Evolutionary conservation across 2,329 filamentous ascomycete species (phyloP), one percentile per base, ranked within the genome.

Genomic region (Davidsoniella australis): DNA sequence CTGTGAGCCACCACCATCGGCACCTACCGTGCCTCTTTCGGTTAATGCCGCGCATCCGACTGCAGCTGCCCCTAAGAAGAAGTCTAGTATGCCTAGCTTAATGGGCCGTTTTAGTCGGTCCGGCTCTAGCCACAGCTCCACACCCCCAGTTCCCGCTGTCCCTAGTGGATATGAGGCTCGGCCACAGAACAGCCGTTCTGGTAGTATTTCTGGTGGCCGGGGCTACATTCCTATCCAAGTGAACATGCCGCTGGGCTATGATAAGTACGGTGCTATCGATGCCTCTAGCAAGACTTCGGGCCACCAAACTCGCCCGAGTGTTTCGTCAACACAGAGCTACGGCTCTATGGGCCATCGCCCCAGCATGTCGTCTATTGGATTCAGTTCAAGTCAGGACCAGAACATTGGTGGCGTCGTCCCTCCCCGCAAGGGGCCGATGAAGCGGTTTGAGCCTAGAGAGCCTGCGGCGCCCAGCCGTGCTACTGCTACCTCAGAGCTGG

Each of bases 401-500:
- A 42, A 17, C 49, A 17, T 29, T 43, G 16, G 46, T 20, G 60
- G 62, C 18, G 67, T 71, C 24, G 17, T 45, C 3, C 48, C 40
- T 14, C 45, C 49, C 10, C 51, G 51, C 16, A 47, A 26, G 23
- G 67, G 70, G 9, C 66, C 69, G 1, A 73, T 72, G 69, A 79
- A 73, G 63, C 72, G 63, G 56, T 79, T 72, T 57, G 72, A 76
- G 59, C 69, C 75, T 2, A 68, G 73, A 42, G 74, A 77, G 4
- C 64, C 73, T 2, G 63, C 66, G 36, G 59, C 61, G n/a, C 55
- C 61, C 3, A 62, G 61, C 5, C 63, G 63, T n/a, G 62, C 61
- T 41, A 82, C 64, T n/a, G 63, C 65, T 42, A 86, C 80, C 2
- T 72, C 73, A 16, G 82, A 86, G 46, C 63, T 89, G 41, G 82